Evolutionary conservation across 176 grass and related monocot species (phyloP).

Genomic region (Zea mays): Zm-B73-REFERENCE-NAM-5.0 NC_050100.1:220649001-220649500

Average conservation of each 20-base stretch:
- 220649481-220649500: not conserved
- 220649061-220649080: too few relatives aligned
- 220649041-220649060: too few relatives aligned
- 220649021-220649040: too few relatives aligned
- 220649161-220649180: not conserved
- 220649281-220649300: not conserved
- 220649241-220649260: not conserved
- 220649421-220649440: not conserved
- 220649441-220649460: not conserved
- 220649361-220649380: not conserved
- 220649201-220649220: not conserved
- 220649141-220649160: too few relatives aligned
- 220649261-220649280: not conserved
- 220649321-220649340: not conserved
- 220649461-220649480: not conserved
- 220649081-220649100: too few relatives aligned
- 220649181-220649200: not conserved
- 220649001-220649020: too few relatives aligned
- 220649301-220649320: not conserved
- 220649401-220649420: not conserved
- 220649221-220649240: not conserved
- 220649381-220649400: not conserved
- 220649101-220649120: too few relatives aligned
- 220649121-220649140: too few relatives aligned
- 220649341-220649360: not conserved